Conservation (phyloP, 495 filamentous ascomycete genomes). For the Copromyces sp. region DNA sequence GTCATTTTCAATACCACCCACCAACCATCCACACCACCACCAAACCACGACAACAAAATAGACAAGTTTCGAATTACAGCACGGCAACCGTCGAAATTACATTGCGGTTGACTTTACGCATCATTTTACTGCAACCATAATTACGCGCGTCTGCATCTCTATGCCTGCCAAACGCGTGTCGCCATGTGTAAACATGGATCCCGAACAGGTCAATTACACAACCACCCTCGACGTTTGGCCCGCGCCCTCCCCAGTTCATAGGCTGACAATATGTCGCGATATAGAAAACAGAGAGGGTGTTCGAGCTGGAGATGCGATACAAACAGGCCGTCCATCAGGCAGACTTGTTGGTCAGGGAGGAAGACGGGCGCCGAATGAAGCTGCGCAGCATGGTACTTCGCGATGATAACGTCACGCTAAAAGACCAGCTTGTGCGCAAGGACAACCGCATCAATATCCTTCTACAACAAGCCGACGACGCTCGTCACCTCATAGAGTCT, state of each 20-base stretch:
- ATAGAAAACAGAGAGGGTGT: conserved; percentile 27
- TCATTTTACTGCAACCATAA: neutral
- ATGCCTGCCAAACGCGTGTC: conserved; percentile 25
- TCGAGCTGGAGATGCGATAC: conserved; percentile 56
- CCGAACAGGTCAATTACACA: conserved; percentile 25
- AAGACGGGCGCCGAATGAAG: conserved; percentile 53
- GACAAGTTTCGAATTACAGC: neutral
- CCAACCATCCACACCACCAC: neutral
- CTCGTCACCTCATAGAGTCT: conserved; percentile 46
- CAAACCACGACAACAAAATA: neutral
- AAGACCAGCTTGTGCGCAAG: conserved; percentile 27
- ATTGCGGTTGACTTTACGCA: neutral
- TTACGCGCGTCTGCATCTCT: conserved; percentile 4
- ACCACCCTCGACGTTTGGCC: neutral
- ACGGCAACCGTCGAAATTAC: neutral
- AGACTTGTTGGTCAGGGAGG: conserved; percentile 53
- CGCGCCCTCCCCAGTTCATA: neutral
- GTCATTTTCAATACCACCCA: neutral
- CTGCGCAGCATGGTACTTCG: conserved; percentile 57
- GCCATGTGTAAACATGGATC: conserved; percentile 31
- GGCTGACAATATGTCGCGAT: conserved; percentile 5
- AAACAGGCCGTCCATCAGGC: conserved; percentile 46
- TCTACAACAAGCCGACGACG: conserved; percentile 43
- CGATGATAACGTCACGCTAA: conserved; percentile 48
- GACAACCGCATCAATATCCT: conserved; percentile 53